Base-by-base conservation (phyloP, 1,139 yeast species). In the Nakaseomyces bracarensis region DNA sequence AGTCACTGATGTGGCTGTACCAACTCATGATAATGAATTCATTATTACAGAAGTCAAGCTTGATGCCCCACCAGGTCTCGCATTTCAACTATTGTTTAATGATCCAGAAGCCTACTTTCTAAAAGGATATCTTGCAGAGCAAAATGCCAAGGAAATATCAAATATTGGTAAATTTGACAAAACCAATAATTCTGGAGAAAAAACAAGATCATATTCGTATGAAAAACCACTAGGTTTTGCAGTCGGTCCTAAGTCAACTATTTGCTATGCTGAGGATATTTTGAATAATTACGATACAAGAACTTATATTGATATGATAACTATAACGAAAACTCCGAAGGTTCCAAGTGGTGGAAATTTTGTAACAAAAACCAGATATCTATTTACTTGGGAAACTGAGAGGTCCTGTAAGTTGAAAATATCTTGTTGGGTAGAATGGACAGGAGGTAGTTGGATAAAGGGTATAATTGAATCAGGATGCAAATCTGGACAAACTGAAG, bases 321-420 rank as follows among this genome's bases (percentile, higher is more conserved):
- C 81, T 49, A 64, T 75, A 0, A 83, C 95, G 0, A 71, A 70
- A 19, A 86, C 96, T 0, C 98, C 98, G 0, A 95, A 89, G 61
- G 97, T 93, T 14, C 99, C 99, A 1, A 82, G 91, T 50, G 99
- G 99, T 3, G 74, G 73, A 46, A 70, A 85, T 1, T 93, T 93
- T 60, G 68, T 71, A 0, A 82, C 87, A n/a, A 73, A 76, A 51
- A 84, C 96, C 1, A 71, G 80, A 50, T 68, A 78, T 37, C 74
- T 73, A 46, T 60, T 91, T 33, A 72, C 80, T 41, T 91, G 98
- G 98, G 93, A 74, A 0, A 67, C 71, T 0, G 70, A 71, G 41
- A 87, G 85, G 58, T 57, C 67, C 11, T 82, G 96, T 10, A 68
- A 69, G 42, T 63, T 74, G 39, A 75, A 76, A 33, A 67, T 80